Base-by-base conservation (phyloP, 1,139 yeast species). In the Protomyces macrosporus region DNA sequence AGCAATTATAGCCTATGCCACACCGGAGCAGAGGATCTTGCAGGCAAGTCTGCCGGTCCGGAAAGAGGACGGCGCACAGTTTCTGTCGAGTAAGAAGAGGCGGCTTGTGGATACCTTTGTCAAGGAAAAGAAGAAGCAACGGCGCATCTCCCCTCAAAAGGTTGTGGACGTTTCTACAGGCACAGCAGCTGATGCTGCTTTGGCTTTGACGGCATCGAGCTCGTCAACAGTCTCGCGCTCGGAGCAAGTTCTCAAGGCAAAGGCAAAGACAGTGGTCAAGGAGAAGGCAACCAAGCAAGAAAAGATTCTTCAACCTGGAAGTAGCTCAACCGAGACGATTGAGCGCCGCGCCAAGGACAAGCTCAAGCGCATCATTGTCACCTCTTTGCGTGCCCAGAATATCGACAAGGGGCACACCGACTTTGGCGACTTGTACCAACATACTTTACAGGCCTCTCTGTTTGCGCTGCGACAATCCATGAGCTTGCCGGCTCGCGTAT, bases 361-460 rank as follows among this genome's bases (percentile, higher is more conserved):
- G 16, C 37, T 58, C 23, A 58, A 58, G 34, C 53, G 53, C 16
- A 58, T 58, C 51, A 52, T 58, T 30, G 12, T 58, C 30, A 58
- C 62, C 3, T 37, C 45, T 2, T 23, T 58, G 16, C 45, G 51
- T 10, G 35, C 53, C 6, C 62, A 58, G 34, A 40, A 42, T 10
- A 35, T 58, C 16, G 42, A 45, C 42, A 58, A 58, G 56, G 34
- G 36, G 30, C n/a, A 39, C 35, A 6, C 52, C 9, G 23, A 30
- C 9, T 58, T 58, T 40, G 53, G 42, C 32, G 62, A 58, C 7
- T 30, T 58, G 7, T 58, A 51, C 34, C 62, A 58, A 30, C 62
- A 58, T 52, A 58, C 51, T 12, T 42, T 58, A 10, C 62, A 58
- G 33, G 62, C 62, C 6, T 51, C 55, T n/a, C 14, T 56, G 32